Base-by-base conservation (phyloP, 169 alveolate genomes). In the Sarcocystis neurona region DNA sequence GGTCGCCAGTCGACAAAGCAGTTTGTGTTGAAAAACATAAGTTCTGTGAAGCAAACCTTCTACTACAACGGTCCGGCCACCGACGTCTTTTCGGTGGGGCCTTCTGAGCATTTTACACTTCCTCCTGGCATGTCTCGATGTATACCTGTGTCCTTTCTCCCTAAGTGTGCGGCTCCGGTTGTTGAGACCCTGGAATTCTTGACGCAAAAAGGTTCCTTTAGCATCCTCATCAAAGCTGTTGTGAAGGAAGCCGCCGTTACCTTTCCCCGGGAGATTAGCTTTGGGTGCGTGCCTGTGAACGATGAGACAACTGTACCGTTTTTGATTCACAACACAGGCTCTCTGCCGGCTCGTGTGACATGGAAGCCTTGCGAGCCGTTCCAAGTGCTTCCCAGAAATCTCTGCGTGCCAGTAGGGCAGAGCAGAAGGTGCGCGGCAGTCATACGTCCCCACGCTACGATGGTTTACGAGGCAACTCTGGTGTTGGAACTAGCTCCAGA, bases 301-400 rank as follows among this genome's bases (percentile, higher is more conserved):
- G 87, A 47, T 10, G 46, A n/a, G 37, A 79, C 87, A 48, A 2
- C 23, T 20, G 50, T 50, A 8, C 74, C 47, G 20, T 43, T 79
- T 44, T n/a, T 47, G 1, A 74, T 79, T 8, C 63, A 48, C 87
- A 79, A 79, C 50, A 79, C 87, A 4, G 87, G 87, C 32, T n/a
- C 87, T 37, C 74, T 79, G 20, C 87, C 87, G 20, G 70, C 37
- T 0, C 10, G 5, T 5, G 32, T 79, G 1, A 20, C n/a, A 4
- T 79, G 87, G 87, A 46, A 50, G 50, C 32, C 20, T 2, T 2
- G 3, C 74, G 39, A 2, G 15, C 87, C 87, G 2, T 79, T 79
- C 74, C 4, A n/a, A 1, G 32, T 79, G 34, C 43, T 1, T 50
- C 87, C 87, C 34, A 10, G 15, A 18, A 47, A 50, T 12, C 48